Conservation (phyloP, 202 grass and related monocot species). For the Carex arenaria region DNA sequence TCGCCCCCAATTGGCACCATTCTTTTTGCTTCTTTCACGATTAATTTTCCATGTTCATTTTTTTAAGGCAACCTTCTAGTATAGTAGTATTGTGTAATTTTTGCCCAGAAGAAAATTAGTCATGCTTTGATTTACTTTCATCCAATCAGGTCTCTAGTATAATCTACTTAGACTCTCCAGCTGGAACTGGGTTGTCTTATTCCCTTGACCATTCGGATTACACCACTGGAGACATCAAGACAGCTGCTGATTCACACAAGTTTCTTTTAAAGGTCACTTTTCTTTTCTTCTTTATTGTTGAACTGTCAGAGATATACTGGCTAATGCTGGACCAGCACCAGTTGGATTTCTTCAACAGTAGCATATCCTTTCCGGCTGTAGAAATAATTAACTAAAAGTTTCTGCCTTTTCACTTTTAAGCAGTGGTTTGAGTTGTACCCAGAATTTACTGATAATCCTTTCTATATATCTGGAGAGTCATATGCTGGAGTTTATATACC, state of each 20-base stretch:
- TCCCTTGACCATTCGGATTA: constrained; percentile 64
- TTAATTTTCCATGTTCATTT: background rate
- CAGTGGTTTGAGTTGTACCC: constrained; percentile 81
- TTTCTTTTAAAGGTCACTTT: constrained; percentile 71
- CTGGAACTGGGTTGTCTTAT: constrained; percentile 73
- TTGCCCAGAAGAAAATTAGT: background rate
- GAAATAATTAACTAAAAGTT: background rate
- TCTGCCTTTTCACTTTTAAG: constrained; percentile 13
- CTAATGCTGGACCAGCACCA: background rate
- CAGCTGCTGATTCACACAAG: constrained; percentile 59
- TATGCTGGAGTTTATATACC: constrained; percentile 85
- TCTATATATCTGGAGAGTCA: constrained; percentile 85
- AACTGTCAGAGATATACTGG: background rate
- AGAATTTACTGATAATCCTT: constrained; percentile 54
- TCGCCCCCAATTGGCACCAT: background rate
- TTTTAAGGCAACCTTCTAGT: background rate
- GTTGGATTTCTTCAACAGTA: constrained; percentile 3
- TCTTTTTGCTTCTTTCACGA: background rate
- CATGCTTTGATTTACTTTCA: background rate
- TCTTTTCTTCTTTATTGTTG: background rate
- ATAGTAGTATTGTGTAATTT: background rate
- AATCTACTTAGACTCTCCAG: constrained; percentile 76
- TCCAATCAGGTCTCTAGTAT: constrained; percentile 67
- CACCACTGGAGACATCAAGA: constrained; percentile 66
- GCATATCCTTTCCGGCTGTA: background rate